phyloP scores from a whole-genome alignment of 768 basidiomycete species.

The Butyriboletus loyo region DNA sequence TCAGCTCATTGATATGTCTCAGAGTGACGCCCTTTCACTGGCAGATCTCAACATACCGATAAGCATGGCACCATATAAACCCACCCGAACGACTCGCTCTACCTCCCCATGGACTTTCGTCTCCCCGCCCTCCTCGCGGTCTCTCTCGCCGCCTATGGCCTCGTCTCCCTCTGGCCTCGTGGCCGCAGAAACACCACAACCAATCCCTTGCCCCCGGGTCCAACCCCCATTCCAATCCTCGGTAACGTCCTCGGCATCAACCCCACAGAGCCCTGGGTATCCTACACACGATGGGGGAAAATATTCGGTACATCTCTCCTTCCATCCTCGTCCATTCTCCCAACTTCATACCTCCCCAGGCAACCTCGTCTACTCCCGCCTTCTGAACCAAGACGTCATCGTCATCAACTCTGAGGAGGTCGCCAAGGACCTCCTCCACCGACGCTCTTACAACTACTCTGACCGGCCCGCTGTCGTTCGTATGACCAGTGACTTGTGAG shows the following conservation, averaged over 20 bases:
- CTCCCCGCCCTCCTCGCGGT: slow-evolving; percentile 10
- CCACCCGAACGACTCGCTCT: neutral
- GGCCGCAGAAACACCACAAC: neutral
- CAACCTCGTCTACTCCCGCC: slow-evolving; percentile 36
- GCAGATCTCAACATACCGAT: too few species aligned
- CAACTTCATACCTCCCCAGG: slow-evolving; percentile 17
- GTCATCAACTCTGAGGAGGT: slow-evolving; percentile 41
- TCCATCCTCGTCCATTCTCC: slow-evolving; percentile 10
- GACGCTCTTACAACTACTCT: slow-evolving; percentile 43
- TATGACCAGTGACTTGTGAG: slow-evolving; percentile 32
- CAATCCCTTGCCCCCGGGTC: slow-evolving; percentile 46
- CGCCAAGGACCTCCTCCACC: slow-evolving; percentile 43
- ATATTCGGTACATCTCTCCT: slow-evolving; percentile 23
- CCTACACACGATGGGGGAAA: slow-evolving; percentile 32
- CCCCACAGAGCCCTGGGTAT: slow-evolving; percentile 28
- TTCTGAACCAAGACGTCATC: slow-evolving; percentile 37
- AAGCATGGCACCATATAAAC: slow-evolving; percentile 10
- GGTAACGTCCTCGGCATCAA: slow-evolving; percentile 30
- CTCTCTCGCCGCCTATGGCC: slow-evolving; percentile 1
- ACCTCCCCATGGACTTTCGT: slow-evolving; percentile 9
- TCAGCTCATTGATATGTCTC: slow-evolving; percentile 1
- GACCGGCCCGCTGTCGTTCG: slow-evolving; percentile 36
- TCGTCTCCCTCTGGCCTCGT: slow-evolving; percentile 6
- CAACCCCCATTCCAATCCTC: slow-evolving; percentile 40
- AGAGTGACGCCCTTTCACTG: too few species aligned